Conservation (phyloP, 257 asterid species). For the Solanum corneliomulleri region DNA sequence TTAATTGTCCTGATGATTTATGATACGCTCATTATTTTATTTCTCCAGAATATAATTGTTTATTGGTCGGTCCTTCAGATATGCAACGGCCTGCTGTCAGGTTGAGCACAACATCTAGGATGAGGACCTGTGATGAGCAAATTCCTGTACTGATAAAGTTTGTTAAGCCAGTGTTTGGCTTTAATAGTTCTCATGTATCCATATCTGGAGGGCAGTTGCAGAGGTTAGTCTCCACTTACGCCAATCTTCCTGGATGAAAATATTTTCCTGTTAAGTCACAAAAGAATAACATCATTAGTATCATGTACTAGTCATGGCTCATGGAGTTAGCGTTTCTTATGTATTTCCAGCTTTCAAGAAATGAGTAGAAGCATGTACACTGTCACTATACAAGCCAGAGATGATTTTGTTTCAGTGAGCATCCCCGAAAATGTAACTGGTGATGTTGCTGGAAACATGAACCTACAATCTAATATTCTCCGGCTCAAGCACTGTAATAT, state of each 20-base stretch:
- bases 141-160: conserved; percentile 52
- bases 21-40: background rate
- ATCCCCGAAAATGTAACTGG: conserved; percentile 73
- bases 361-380: conserved; percentile 45
- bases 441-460: conserved; percentile 83
- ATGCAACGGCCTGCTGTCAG: conserved; percentile 64
- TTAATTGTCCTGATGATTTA: background rate
- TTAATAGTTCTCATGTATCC: conserved; percentile 60
- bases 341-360: conserved; percentile 49
- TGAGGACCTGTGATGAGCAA: conserved; percentile 47
- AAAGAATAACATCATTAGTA: background rate
- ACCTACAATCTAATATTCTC: conserved; percentile 59
- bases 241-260: background rate
- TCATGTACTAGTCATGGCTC: background rate
- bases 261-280: background rate
- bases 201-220: conserved; percentile 58
- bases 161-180: conserved; percentile 71
- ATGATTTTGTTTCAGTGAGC: conserved; percentile 34
- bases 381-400: conserved; percentile 33
- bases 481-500: conserved; percentile 76
- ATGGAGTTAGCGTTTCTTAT: background rate
- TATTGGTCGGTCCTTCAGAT: conserved; percentile 31
- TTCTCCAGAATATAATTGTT: conserved; percentile 1
- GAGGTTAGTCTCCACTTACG: conserved; percentile 27
- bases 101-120: conserved; percentile 59